Evolutionary conservation across 805 yeast species (phyloP).

Genomic region (Wickerhamomyces hampshirensis): DNA sequence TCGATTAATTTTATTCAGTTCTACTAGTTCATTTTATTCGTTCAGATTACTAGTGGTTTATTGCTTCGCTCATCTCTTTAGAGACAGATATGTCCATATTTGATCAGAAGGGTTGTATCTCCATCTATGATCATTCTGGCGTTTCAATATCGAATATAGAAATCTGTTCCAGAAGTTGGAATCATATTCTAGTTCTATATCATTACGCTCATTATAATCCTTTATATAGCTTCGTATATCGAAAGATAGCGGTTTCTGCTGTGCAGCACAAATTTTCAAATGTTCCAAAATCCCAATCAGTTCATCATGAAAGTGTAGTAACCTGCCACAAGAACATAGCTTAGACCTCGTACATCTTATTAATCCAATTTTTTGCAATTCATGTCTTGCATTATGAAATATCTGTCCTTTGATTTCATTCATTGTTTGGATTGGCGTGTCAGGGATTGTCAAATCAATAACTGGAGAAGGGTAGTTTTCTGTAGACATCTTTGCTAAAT

Average conservation of each 20-base stretch:
- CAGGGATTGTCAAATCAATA: conserved; percentile 8
- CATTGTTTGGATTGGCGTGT: conserved; percentile 5
- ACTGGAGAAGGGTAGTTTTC: conserved; percentile 13
- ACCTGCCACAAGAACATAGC: conserved; percentile 14
- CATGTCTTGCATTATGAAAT: conserved; percentile 25
- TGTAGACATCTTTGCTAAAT: conserved; percentile 15
- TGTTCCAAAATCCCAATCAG: conserved; percentile 1
- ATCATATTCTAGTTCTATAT: conserved; percentile 3
- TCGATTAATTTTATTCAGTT: conserved; percentile 16
- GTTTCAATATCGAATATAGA: conserved; percentile 4
- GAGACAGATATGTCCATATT: conserved; percentile 9
- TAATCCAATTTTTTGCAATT: conserved; percentile 17
- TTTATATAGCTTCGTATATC: conserved; percentile 1
- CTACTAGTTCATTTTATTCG: conserved; percentile 9
- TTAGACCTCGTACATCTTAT: conserved; percentile 21
- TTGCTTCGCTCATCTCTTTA: not conserved
- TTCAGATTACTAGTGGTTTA: not conserved
- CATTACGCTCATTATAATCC: conserved; percentile 4
- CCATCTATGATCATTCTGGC: conserved; percentile 7
- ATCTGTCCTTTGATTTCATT: conserved; percentile 17
- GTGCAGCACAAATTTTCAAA: not conserved
- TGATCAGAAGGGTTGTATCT: conserved; percentile 2
- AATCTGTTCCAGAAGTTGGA: conserved; percentile 3
- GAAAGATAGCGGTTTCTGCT: not conserved
- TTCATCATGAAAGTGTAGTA: conserved; percentile 11